Evolutionary conservation across 2,329 filamentous ascomycete genomes (phyloP).

Genomic region (Alternaria burnsii): DNA sequence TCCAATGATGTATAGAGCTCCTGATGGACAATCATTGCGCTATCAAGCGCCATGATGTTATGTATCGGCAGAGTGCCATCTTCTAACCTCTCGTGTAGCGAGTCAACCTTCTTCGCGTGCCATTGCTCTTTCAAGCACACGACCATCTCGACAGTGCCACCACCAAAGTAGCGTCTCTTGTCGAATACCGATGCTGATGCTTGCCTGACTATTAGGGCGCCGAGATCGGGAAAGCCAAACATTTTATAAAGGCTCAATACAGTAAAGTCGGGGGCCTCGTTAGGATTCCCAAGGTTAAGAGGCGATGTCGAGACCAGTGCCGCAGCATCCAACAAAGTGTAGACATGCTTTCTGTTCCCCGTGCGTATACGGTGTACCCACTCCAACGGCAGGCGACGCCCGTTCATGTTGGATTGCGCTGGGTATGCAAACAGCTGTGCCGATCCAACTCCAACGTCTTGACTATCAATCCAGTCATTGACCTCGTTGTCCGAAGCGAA

Average conservation of each 20-base stretch:
- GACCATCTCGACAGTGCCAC: slow-evolving; percentile 93
- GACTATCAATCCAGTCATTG: slow-evolving; percentile 67
- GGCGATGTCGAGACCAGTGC: slow-evolving; percentile 79
- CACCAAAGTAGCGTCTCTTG: slow-evolving; percentile 84
- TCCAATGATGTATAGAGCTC: slow-evolving; percentile 76
- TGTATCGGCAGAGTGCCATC: slow-evolving; percentile 93
- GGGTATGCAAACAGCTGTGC: slow-evolving; percentile 77
- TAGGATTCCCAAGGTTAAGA: slow-evolving; percentile 71
- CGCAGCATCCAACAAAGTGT: slow-evolving; percentile 84
- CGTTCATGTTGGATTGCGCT: slow-evolving; percentile 93
- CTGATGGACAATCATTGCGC: slow-evolving; percentile 74
- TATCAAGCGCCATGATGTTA: slow-evolving; percentile 82
- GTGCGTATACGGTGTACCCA: slow-evolving; percentile 67
- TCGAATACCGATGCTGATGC: slow-evolving; percentile 70
- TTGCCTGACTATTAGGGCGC: slow-evolving; percentile 82
- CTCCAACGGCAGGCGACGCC: slow-evolving; percentile 73
- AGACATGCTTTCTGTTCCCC: slow-evolving; percentile 54
- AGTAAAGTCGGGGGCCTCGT: slow-evolving; percentile 79
- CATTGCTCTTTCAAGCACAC: slow-evolving; percentile 78
- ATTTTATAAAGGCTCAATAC: slow-evolving; percentile 94
- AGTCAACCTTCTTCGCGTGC: slow-evolving; percentile 78
- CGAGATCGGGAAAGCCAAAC: slow-evolving; percentile 95
- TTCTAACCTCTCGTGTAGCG: slow-evolving; percentile 82
- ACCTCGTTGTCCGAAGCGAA: slow-evolving; percentile 71
- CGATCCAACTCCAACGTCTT: slow-evolving; percentile 24